These are phyloP conservation scores for Chalciporus pseudorubinellus DNA, from an alignment of 768 basidiomycete species.

Conservation along the genomic window DNA sequence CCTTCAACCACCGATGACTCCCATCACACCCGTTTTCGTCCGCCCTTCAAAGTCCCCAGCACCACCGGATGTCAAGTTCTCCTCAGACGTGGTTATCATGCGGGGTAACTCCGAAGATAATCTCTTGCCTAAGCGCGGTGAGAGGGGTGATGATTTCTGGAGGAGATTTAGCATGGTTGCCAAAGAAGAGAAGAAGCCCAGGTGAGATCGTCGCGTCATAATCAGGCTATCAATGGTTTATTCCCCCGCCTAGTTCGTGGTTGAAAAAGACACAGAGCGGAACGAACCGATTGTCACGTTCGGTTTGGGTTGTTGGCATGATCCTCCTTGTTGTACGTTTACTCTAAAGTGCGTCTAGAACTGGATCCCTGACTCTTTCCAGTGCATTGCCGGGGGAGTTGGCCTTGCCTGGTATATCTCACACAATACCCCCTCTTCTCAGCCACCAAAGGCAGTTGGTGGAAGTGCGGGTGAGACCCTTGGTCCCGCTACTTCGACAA, in stretches of 20 bases:
- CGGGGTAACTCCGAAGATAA: slow-evolving; percentile 68
- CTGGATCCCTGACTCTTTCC: background rate
- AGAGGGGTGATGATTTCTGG: slow-evolving; percentile 85
- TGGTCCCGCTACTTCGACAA: slow-evolving; percentile 15
- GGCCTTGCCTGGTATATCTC: slow-evolving; percentile 60
- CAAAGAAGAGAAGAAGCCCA: slow-evolving; percentile 61
- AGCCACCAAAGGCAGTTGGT: slow-evolving; percentile 60
- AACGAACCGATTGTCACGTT: slow-evolving; percentile 51
- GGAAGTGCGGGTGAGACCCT: slow-evolving; percentile 52
- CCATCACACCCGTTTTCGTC: slow-evolving; percentile 75
- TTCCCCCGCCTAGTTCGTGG: slow-evolving; percentile 50
- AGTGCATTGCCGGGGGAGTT: slow-evolving; percentile 55
- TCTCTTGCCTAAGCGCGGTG: slow-evolving; percentile 62
- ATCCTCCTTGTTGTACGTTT: slow-evolving; percentile 50
- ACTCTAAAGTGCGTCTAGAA: background rate
- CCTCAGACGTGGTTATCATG: slow-evolving; percentile 51
- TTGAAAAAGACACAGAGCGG: slow-evolving; percentile 60
- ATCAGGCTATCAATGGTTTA: background rate
- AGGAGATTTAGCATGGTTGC: slow-evolving; percentile 82
- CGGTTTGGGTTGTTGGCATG: slow-evolving; percentile 71
- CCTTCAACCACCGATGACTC: slow-evolving; percentile 71
- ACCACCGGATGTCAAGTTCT: slow-evolving; percentile 47
- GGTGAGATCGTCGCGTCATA: slow-evolving; percentile 24
- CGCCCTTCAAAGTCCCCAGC: slow-evolving; percentile 47
- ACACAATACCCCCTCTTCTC: slow-evolving; percentile 47